These are phyloP conservation scores for Periconia sp. DNA, from an alignment of 2,329 filamentous ascomycete genomes.

Conservation along the genomic window DNA sequence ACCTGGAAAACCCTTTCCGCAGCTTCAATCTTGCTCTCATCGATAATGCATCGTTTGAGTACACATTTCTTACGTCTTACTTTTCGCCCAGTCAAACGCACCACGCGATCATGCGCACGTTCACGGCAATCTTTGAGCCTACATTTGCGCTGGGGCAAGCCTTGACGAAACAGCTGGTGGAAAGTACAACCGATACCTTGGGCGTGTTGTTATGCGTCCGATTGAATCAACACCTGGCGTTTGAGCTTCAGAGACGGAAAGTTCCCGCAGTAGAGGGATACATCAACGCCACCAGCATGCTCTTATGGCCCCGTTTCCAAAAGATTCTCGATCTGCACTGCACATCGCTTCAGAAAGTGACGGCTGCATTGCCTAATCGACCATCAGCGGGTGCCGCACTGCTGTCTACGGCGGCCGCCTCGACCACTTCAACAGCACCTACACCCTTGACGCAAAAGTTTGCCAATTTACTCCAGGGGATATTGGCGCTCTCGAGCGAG, in stretches of 20 bases:
- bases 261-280: constrained; percentile 88
- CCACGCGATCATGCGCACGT: constrained; percentile 77
- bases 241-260: constrained; percentile 88
- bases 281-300: constrained; percentile 93
- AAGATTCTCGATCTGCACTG: constrained; percentile 91
- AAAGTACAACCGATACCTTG: constrained; percentile 78
- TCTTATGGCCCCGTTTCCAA: constrained; percentile 94
- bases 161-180: constrained; percentile 74
- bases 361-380: constrained; percentile 44
- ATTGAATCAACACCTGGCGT: constrained; percentile 90
- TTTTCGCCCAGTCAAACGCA: constrained; percentile 79
- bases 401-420: constrained; percentile 43
- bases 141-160: constrained; percentile 81
- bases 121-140: constrained; percentile 84
- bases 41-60: constrained; percentile 93
- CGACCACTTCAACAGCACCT: constrained; percentile 72
- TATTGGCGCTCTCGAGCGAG: constrained; percentile 81
- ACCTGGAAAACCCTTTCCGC: constrained; percentile 86
- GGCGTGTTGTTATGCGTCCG: constrained; percentile 90
- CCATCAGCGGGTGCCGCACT: constrained; percentile 37
- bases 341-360: constrained; percentile 73
- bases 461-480: constrained; percentile 84
- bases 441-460: constrained; percentile 95
- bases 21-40: constrained; percentile 93
- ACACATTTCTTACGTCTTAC: constrained; percentile 88